Evolutionary conservation across 176 grass and related monocot species (phyloP).

Genomic region (Zea luxurians): DNA sequence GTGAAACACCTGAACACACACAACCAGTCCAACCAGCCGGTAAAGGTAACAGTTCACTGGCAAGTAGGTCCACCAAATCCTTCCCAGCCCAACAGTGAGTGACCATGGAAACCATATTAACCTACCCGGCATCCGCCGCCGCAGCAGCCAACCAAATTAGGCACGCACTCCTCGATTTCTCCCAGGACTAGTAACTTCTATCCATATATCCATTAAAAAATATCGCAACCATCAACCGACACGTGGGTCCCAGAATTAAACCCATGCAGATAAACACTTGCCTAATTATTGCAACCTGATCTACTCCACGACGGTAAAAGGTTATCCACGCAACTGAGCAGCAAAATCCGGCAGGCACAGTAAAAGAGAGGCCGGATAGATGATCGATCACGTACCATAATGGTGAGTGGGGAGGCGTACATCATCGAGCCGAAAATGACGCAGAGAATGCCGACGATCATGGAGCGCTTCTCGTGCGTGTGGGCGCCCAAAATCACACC

Average conservation of each 20-base stretch:
- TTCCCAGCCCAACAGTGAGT: background rate
- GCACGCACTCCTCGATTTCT: too few relatives aligned
- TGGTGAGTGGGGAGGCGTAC: slow-evolving; percentile 58
- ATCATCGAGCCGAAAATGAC: slow-evolving; percentile 59
- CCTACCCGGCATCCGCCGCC: too few relatives aligned
- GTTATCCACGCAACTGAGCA: background rate
- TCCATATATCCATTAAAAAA: background rate
- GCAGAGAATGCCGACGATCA: slow-evolving; percentile 67
- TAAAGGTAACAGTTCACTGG: background rate
- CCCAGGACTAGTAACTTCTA: background rate
- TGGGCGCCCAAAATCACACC: slow-evolving; percentile 46
- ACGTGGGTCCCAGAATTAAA: background rate
- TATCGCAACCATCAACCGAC: background rate
- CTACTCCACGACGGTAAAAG: too few relatives aligned
- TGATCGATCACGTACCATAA: slow-evolving; percentile 58
- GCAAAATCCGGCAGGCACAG: background rate
- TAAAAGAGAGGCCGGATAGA: background rate
- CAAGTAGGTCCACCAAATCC: slow-evolving; percentile 10
- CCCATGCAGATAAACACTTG: slow-evolving; percentile 29
- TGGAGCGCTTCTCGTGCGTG: slow-evolving; percentile 46
- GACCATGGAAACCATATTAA: too few relatives aligned
- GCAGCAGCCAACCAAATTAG: too few relatives aligned
- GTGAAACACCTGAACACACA: background rate
- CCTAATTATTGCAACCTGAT: slow-evolving; percentile 12
- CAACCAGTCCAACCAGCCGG: background rate